Conservation (phyloP, 352 stramenopile genomes). For the Globisporangium camurandrum region DNA sequence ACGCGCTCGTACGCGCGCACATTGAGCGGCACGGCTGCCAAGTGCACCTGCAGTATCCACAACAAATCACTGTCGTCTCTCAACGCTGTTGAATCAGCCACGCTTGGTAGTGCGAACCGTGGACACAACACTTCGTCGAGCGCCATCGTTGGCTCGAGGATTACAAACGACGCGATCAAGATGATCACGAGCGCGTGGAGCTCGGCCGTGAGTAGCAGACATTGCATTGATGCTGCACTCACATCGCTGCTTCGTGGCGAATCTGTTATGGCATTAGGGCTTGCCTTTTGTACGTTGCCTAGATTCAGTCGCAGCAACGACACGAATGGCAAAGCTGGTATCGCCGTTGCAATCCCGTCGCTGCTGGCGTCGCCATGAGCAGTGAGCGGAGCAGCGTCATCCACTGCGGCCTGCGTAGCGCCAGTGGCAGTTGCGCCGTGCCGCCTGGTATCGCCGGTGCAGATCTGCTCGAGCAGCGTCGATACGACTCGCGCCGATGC, state of each 20-base stretch:
- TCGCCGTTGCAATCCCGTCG: too few species aligned
- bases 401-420: too few species aligned
- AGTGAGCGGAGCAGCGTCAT: too few species aligned
- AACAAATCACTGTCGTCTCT: conserved; percentile 21
- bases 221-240: too few species aligned
- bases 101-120: conserved; percentile 21
- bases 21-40: conserved; percentile 9
- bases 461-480: conserved; percentile 13
- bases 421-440: too few species aligned
- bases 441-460: too few species aligned
- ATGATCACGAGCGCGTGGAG: conserved; percentile 24
- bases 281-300: conserved; percentile 1
- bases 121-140: conserved; percentile 28
- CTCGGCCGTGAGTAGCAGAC: conserved; percentile 8
- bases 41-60: conserved; percentile 36
- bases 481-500: conserved; percentile 12
- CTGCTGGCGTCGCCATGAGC: too few species aligned
- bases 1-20: conserved; percentile 21
- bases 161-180: conserved; percentile 20
- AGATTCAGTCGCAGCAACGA: conserved; percentile 6
- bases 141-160: conserved; percentile 27
- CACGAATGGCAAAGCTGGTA: too few species aligned
- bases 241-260: too few species aligned
- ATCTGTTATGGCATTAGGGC: too few species aligned
- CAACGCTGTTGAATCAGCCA: neutral